Evolutionary conservation across 768 basidiomycete species (phyloP).

Genomic region (Pleurotus tuber-regium): DNA sequence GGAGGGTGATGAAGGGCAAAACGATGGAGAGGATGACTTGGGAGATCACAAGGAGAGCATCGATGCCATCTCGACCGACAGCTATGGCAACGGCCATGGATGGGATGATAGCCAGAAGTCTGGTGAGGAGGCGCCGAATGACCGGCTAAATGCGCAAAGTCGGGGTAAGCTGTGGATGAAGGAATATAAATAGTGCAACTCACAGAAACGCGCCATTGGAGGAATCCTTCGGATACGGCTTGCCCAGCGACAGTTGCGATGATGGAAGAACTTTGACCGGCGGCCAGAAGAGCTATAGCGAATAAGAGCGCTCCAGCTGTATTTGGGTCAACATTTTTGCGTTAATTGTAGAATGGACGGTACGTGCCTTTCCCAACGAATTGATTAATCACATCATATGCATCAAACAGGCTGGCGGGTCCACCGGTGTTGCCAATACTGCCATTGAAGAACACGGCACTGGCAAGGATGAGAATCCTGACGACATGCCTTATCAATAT

Average conservation of each 20-base stretch:
- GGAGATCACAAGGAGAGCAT: slow-evolving; percentile 76
- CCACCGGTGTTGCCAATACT: slow-evolving; percentile 20
- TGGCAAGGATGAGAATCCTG: slow-evolving; percentile 80
- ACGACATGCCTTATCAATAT: too few relatives aligned
- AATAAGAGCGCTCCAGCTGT: slow-evolving; percentile 83
- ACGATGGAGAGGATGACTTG: slow-evolving; percentile 85
- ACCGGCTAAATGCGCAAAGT: slow-evolving; percentile 50
- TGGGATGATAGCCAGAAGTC: slow-evolving; percentile 79
- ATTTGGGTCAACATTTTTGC: not conserved
- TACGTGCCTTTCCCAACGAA: slow-evolving; percentile 64
- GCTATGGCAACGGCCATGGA: slow-evolving; percentile 75
- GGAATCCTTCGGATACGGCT: slow-evolving; percentile 86
- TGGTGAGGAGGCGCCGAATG: slow-evolving; percentile 78
- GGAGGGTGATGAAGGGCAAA: slow-evolving; percentile 83
- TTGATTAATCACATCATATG: slow-evolving; percentile 68
- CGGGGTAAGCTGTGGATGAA: slow-evolving; percentile 18
- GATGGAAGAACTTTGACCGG: slow-evolving; percentile 86
- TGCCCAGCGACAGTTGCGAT: slow-evolving; percentile 91
- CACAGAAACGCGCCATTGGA: slow-evolving; percentile 76
- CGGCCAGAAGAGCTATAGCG: slow-evolving; percentile 78
- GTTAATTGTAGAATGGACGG: not conserved
- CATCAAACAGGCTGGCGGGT: slow-evolving; percentile 77
- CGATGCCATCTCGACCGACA: slow-evolving; percentile 67
- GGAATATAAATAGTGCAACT: not conserved
- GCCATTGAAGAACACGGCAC: slow-evolving; percentile 74